These are phyloP conservation scores for Nicotiana noctiflora DNA, from an alignment of 257 asterid genomes.

Conservation along the genomic window DNA sequence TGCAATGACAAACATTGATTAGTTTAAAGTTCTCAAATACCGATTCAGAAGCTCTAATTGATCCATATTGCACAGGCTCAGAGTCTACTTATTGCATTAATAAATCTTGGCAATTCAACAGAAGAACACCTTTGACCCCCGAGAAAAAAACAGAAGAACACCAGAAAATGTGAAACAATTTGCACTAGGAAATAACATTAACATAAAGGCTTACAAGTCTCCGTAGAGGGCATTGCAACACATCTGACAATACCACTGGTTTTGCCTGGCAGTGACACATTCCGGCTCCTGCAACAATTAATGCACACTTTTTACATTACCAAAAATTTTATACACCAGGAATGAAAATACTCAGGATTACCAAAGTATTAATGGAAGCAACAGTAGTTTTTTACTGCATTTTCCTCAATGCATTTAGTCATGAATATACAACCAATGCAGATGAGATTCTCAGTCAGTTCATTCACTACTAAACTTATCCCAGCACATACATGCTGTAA, in stretches of 20 bases:
- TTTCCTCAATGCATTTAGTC: neutral
- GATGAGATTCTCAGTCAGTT: neutral
- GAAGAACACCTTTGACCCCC: neutral
- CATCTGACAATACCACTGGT: conserved; percentile 41
- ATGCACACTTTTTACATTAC: neutral
- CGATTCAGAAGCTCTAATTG: neutral
- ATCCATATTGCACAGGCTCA: neutral
- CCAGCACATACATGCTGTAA: neutral
- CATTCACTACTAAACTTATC: neutral
- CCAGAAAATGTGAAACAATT: neutral
- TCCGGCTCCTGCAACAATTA: conserved; percentile 38
- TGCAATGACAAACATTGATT: neutral
- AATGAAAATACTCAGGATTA: neutral
- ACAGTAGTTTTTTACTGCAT: neutral
- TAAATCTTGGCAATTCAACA: neutral
- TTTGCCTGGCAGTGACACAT: conserved; percentile 39
- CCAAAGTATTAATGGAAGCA: neutral
- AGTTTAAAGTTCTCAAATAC: neutral
- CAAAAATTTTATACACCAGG: neutral
- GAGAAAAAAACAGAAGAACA: neutral
- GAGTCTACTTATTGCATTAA: neutral
- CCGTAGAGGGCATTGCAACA: conserved; percentile 55
- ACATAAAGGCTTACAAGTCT: conserved; percentile 42
- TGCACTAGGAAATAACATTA: neutral
- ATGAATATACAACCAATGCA: neutral